phyloP scores from a whole-genome alignment of 177 flowering plant genomes.

The Vitis hybrid region DNA sequence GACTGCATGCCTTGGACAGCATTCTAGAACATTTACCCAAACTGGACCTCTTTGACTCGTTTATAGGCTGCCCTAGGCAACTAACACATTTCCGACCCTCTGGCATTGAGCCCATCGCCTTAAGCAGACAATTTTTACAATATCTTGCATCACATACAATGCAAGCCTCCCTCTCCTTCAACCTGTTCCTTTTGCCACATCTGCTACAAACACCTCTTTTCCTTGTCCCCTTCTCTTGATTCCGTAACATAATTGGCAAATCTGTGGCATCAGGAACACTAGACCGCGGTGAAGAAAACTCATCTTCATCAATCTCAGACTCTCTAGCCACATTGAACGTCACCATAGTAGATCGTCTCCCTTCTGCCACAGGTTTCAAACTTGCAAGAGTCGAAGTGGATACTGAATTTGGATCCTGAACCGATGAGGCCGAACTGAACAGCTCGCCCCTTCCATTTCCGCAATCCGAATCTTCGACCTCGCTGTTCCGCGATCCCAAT shows the following conservation, averaged over 20 bases:
- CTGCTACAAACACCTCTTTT: conserved; percentile 33
- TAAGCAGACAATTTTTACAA: conserved; percentile 44
- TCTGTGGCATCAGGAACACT: conserved; percentile 9
- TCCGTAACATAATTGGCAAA: conserved; percentile 1
- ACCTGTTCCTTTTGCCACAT: conserved; percentile 35
- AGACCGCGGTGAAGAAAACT: conserved; percentile 12
- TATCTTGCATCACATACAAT: conserved; percentile 46
- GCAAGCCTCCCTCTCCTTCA: conserved; percentile 42
- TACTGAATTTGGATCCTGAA: neutral
- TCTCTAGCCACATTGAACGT: conserved; percentile 23
- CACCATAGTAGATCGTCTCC: conserved; percentile 22
- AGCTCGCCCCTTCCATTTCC: conserved; percentile 3
- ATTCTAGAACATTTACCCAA: conserved; percentile 47
- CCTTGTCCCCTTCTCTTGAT: conserved; percentile 3
- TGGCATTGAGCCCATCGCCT: conserved; percentile 63
- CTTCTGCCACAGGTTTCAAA: conserved; percentile 9
- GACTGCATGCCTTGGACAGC: conserved; percentile 35
- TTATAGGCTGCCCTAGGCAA: conserved; percentile 50
- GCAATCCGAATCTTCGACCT: conserved; percentile 5
- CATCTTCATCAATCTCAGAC: conserved; percentile 17
- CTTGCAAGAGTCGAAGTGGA: neutral
- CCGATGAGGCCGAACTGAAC: neutral
- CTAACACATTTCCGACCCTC: conserved; percentile 53
- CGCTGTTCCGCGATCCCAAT: conserved; percentile 2
- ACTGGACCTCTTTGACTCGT: conserved; percentile 35